Evolutionary conservation across 108 stramenopile genomes (phyloP).

Genomic region (Cyclotella choctawhatcheeana): DNA sequence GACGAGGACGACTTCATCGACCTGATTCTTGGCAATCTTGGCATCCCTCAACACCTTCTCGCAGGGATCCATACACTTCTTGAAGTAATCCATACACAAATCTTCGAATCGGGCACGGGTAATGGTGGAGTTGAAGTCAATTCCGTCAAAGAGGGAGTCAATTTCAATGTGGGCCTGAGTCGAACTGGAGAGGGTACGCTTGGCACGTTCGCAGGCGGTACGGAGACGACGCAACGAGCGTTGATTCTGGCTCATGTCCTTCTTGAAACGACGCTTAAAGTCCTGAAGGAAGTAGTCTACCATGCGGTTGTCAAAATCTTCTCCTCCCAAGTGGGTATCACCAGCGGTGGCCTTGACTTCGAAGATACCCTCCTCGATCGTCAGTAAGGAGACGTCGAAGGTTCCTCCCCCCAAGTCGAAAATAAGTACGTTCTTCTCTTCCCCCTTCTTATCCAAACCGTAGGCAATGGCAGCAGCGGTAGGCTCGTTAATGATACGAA

Average conservation of each 20-base stretch:
- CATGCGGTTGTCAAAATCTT: conserved; percentile 99
- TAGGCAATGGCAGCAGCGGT: conserved; percentile 99
- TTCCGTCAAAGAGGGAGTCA: conserved; percentile 98
- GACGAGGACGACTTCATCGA: conserved; percentile 96
- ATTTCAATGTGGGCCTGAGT: conserved; percentile 99
- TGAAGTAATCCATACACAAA: conserved; percentile 98
- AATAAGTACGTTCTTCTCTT: conserved; percentile 98
- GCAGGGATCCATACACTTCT: conserved; percentile 98
- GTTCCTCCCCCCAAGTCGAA: conserved; percentile 99
- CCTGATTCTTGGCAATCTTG: conserved; percentile 95
- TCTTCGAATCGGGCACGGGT: conserved; percentile 97
- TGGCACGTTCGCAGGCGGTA: conserved; percentile 99
- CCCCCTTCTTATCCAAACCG: conserved; percentile 96
- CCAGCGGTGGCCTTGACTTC: conserved; percentile 99
- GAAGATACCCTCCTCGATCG: conserved; percentile 99
- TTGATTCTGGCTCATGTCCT: conserved; percentile 93
- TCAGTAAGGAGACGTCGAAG: conserved; percentile 97
- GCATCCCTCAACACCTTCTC: conserved; percentile 98
- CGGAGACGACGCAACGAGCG: conserved; percentile 98
- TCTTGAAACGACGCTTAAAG: conserved; percentile 93
- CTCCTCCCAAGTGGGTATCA: conserved; percentile 99
- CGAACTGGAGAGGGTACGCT: conserved; percentile 98
- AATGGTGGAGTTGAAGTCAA: conserved; percentile 99
- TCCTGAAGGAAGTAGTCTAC: conserved; percentile 96
- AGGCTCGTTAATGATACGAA: conserved; percentile 99